Evolutionary conservation across 768 basidiomycete species (phyloP).

Genomic region (Phlebiopsis gigantea): DNA sequence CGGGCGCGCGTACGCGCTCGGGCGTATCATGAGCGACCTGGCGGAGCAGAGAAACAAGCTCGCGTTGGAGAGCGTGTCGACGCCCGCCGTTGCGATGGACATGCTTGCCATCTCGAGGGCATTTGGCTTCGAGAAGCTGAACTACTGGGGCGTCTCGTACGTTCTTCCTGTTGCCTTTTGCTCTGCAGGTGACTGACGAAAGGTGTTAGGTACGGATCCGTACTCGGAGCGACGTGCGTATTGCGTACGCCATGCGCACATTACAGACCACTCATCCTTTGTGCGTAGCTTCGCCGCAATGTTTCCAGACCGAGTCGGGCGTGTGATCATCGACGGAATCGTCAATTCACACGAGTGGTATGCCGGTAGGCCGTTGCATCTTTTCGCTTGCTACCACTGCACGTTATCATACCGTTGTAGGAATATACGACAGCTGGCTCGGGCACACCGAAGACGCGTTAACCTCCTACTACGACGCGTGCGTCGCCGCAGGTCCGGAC

Average conservation of each 20-base stretch:
- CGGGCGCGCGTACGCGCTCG: not conserved
- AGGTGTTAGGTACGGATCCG: slow-evolving; percentile 23
- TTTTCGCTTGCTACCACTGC: not conserved
- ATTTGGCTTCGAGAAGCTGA: slow-evolving; percentile 13
- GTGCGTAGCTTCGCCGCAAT: slow-evolving; percentile 13
- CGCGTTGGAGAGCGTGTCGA: slow-evolving; percentile 6
- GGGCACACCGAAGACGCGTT: slow-evolving; percentile 12
- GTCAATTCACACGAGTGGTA: slow-evolving; percentile 19
- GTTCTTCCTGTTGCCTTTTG: not conserved
- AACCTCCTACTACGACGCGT: slow-evolving; percentile 16
- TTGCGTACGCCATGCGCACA: slow-evolving; percentile 7
- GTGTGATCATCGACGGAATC: slow-evolving; percentile 26
- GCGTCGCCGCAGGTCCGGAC: slow-evolving; percentile 19
- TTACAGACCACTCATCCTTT: too few species aligned
- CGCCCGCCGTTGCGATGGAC: slow-evolving; percentile 13
- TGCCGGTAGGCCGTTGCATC: slow-evolving; percentile 10
- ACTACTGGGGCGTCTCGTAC: slow-evolving; percentile 19
- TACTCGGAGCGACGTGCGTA: slow-evolving; percentile 26
- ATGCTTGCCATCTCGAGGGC: slow-evolving; percentile 18
- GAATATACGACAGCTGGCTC: slow-evolving; percentile 8
- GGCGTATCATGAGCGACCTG: not conserved
- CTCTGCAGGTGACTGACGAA: not conserved
- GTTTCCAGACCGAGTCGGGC: slow-evolving; percentile 26
- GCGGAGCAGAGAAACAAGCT: not conserved
- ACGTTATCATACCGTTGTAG: not conserved